These are phyloP conservation scores for Fimicolochytrium jonesii DNA, from an alignment of 192 early-diverging fungal genomes.

Conservation along the genomic window DNA sequence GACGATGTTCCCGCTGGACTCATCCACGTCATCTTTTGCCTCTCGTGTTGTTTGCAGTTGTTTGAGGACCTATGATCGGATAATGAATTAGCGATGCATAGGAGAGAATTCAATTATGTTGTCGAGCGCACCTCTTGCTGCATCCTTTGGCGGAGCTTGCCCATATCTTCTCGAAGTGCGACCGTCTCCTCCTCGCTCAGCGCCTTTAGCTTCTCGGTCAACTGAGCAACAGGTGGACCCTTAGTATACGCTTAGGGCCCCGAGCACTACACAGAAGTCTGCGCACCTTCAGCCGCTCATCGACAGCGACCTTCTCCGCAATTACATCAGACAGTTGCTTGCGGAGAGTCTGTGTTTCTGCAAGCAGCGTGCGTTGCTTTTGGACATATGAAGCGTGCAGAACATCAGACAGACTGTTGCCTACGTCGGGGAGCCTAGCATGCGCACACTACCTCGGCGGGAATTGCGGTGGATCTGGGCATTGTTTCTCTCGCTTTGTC, in stretches of 20 bases:
- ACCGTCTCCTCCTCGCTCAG: constrained; percentile 40
- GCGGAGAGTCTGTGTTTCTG: constrained; percentile 13
- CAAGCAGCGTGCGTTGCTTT: constrained; percentile 9
- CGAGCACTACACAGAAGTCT: not conserved
- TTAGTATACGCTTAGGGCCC: not conserved
- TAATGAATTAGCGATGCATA: not conserved
- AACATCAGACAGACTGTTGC: too few species aligned
- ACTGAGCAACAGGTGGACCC: constrained; percentile 12
- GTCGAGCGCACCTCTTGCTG: constrained; percentile 33
- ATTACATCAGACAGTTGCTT: constrained; percentile 11
- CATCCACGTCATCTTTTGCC: constrained; percentile 41
- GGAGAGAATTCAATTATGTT: too few species aligned
- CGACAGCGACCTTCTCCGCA: constrained; percentile 32
- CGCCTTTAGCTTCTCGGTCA: constrained; percentile 40
- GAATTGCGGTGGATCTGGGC: too few species aligned
- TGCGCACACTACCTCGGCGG: too few species aligned
- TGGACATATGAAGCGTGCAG: too few species aligned
- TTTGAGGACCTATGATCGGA: constrained; percentile 23
- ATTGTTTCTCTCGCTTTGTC: too few species aligned
- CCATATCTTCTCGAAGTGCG: constrained; percentile 34
- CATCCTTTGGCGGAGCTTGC: constrained; percentile 34
- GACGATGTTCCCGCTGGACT: constrained; percentile 35
- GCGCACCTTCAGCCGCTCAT: constrained; percentile 37
- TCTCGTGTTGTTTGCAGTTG: constrained; percentile 31
- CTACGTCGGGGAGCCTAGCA: too few species aligned